Base-by-base conservation (phyloP, 371 early-diverging fungal genomes). In the Nosema muscidifuracis region DNA sequence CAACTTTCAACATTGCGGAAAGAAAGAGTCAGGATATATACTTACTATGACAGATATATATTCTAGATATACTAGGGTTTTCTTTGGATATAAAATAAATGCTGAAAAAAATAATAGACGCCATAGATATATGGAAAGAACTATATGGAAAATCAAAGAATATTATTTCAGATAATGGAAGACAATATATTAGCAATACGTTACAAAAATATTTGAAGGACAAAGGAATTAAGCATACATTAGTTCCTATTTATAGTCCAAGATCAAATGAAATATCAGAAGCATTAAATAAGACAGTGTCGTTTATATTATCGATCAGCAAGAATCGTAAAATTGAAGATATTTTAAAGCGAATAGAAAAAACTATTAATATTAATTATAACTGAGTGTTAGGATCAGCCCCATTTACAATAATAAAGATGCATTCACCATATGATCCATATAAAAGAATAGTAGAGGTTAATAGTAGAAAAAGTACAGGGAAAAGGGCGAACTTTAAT, bases 151-250 rank as follows among this genome's bases (percentile, higher is more conserved):
- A 6, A 12, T 61, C 69, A 22, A 42, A n/a, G 50, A 44, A 1
- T 2, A 22, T 69, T 47, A 31, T 60, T 18, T 30, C 57, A 2
- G 69, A 69, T 22, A 47, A 69, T 15, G 69, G 69, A 20, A 42
- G 57, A 16, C 61, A 69, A 43, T 69, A 58, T 60, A 22, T 56
- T 3, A 69, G 69, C 47, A 69, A 34, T n/a, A 40, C 58, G 31
- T 22, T 38, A 18, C 4, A 47, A 30, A 50, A 47, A 33, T 69
- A 28, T 16, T 60, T 47, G 15, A 44, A 20, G 3, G 38, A 60
- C 1, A 6, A 69, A 2, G 20, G 28, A 28, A 69, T 69, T 16
- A 58, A 31, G 3, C 38, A 69, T 22, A 69, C 2, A 6, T 30
- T n/a, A 62, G n/a, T 20, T 13, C 62, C 62, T 9, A 42, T 33